Base-by-base conservation (phyloP, 345 rosid genomes). In the Salix brachista region DNA sequence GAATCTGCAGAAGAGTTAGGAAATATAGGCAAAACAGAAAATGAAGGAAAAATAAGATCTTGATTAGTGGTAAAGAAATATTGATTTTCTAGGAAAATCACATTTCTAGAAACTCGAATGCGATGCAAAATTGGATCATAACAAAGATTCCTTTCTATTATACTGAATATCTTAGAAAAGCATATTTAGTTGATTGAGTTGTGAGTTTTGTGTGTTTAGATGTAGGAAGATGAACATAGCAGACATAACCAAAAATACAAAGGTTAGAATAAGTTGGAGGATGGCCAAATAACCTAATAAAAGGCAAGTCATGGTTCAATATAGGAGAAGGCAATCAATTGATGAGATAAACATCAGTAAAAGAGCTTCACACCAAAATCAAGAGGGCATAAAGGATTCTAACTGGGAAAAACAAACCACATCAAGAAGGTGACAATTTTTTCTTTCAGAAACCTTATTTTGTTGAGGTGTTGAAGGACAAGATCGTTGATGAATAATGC, bases 361-460 rank as follows among this genome's bases (percentile, higher is more conserved):
- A 2, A 67, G 10, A 21, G 52, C 66, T 34, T 50, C 28, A 2
- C 9, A 39, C 52, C 18, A 75, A 32, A 66, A 50, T 7, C 6
- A 1, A 30, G 52, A 12, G 0, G 28, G 30, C 1, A 21, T 28
- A 0, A 6, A 70, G 1, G 60, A 56, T 2, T 76, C 19, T 4
- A 68, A 37, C 0, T 56, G 1, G 0, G 41, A 4, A 1, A 67
- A 11, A 2, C 36, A 0, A 50, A 34, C 8, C 9, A 67, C 8
- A 30, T 75, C 72, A 5, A 58, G 30, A 9, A 56, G 11, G 13
- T 68, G 74, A 4, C 0, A 0, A 0, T 76, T 67, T 18, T 76
- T 76, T 21, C 30, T 23, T 18, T 58, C 14, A 34, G n/a, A 23
- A 9, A 76, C 17, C 16, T n/a, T 5, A 68, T 69, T 69, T 39